Conservation (phyloP, 805 yeast genomes). For the Zygotorulaspora florentina region DNA sequence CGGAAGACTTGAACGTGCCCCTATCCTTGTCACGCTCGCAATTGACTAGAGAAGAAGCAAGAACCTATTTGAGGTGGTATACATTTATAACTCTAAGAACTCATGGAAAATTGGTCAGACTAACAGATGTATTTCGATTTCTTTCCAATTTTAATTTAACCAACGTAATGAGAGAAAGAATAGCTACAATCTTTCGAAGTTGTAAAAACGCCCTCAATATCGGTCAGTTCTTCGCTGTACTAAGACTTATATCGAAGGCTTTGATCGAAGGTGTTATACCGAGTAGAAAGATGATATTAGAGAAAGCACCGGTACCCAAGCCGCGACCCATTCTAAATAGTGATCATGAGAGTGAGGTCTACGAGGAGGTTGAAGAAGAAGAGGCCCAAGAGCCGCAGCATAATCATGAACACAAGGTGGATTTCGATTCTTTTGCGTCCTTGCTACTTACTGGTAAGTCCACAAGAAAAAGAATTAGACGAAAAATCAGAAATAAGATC, state of each 20-base stretch:
- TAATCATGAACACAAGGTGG: constrained; percentile 43
- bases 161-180: constrained; percentile 45
- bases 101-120: constrained; percentile 57
- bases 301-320: constrained; percentile 62
- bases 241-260: constrained; percentile 75
- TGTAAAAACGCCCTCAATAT: constrained; percentile 62
- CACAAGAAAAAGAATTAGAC: constrained; percentile 42
- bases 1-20: constrained; percentile 47
- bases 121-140: constrained; percentile 76
- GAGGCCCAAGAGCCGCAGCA: constrained; percentile 20
- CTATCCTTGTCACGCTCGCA: constrained; percentile 62
- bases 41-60: constrained; percentile 69
- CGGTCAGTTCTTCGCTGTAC: constrained; percentile 85
- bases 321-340: constrained; percentile 75
- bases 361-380: constrained; percentile 38
- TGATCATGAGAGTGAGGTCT: constrained; percentile 48
- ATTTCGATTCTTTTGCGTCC: constrained; percentile 81
- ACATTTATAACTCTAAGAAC: constrained; percentile 74
- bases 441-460: constrained; percentile 78
- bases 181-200: constrained; percentile 49
- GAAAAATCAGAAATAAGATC: constrained; percentile 30
- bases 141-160: constrained; percentile 69
- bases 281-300: constrained; percentile 47
- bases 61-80: constrained; percentile 91
- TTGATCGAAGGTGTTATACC: constrained; percentile 50